Base-by-base conservation (phyloP, 805 yeast genomes). In the Kluyveromyces siamensis region DNA sequence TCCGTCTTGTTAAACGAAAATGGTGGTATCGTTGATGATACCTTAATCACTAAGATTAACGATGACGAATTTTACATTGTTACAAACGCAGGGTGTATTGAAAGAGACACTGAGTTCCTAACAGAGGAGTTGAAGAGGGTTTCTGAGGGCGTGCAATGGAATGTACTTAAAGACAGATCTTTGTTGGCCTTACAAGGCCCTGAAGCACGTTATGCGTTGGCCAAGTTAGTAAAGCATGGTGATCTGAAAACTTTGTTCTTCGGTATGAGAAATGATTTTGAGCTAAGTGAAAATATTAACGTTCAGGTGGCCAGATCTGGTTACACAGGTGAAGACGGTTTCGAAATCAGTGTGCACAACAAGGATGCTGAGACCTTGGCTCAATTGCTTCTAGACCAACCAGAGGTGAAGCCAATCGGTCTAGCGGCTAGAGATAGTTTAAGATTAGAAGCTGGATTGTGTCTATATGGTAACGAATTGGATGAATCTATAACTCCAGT, bases 271-370 rank as follows among this genome's bases (percentile, higher is more conserved):
- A 55, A 61, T 27, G 47, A 71, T 65, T 59, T 72, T 68, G 47
- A 62, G 65, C 52, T 68, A 25, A 53, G 62, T 36, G 67, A 69
- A 45, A 61, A 65, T 27, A 65, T 70, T 27, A 70, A 73, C 45
- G 73, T 84, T 46, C 95, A 89, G 62, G 75, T 89, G n/a, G 86
- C 96, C 3, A 82, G 99, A 67, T 87, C 95, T 21, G 99, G 99
- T 2, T 93, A 93, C 72, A 93, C 99, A 7, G 99, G 99, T 17
- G 99, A 93, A 69, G 99, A 93, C 65, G 99, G 99, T 1, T 91
- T 93, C 66, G 99, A 93, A 67, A 77, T 91, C 50, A 82, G 95
- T 8, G 82, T 90, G 51, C 84, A 87, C 27, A 71, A 77, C 48
- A 69, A 73, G 46, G 63, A 73, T 19, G 83, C 91, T 1, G 63